Evolutionary conservation across 345 rosid genomes (phyloP).

Genomic region (Trapa bicornis): DNA sequence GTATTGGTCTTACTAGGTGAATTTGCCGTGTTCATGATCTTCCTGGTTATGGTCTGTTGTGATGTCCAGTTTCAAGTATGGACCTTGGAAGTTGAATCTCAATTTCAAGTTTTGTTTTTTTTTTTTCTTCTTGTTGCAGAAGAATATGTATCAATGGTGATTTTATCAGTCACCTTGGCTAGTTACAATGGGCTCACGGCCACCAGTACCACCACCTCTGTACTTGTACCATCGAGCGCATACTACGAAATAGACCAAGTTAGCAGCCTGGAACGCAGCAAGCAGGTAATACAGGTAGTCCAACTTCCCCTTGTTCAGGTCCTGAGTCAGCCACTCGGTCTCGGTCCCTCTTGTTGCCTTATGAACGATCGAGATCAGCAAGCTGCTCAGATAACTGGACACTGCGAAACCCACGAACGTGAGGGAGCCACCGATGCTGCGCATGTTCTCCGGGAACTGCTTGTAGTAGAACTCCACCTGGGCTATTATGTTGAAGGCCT

Average conservation of each 20-base stretch:
- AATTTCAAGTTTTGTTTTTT: too few relatives aligned
- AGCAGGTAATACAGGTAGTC: conserved; percentile 30
- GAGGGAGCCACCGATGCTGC: conserved; percentile 32
- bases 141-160: too few relatives aligned
- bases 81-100: too few relatives aligned
- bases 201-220: conserved; percentile 10
- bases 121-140: too few relatives aligned
- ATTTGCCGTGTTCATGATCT: neutral
- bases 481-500: conserved; percentile 26
- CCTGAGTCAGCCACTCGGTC: conserved; percentile 28
- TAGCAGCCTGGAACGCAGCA: conserved; percentile 20
- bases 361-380: conserved; percentile 25
- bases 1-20: conserved; percentile 44
- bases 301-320: conserved; percentile 33
- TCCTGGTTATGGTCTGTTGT: neutral
- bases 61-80: neutral
- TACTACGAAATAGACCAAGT: conserved; percentile 19
- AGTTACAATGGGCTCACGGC: too few relatives aligned
- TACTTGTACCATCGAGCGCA: conserved; percentile 34
- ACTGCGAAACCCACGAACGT: conserved; percentile 18
- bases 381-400: conserved; percentile 25
- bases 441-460: conserved; percentile 47
- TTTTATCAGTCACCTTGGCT: too few relatives aligned
- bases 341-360: conserved; percentile 9
- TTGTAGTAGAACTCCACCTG: conserved; percentile 36